Base-by-base conservation (phyloP, 1,284 basidiomycete species). In the Cryptococcus floricola region DNA sequence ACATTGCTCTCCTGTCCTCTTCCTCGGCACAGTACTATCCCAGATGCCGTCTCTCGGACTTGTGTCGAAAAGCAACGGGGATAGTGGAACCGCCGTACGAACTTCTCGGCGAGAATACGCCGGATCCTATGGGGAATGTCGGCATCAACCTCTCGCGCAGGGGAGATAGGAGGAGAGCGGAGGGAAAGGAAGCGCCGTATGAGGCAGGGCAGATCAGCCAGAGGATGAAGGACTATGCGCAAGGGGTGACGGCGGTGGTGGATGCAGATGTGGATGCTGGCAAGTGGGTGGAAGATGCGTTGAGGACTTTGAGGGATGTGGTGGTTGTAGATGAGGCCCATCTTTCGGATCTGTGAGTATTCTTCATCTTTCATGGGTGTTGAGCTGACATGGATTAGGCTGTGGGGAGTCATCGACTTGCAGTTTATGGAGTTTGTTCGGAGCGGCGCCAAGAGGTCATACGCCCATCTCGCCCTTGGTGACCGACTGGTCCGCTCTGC, bases 371-470 rank as follows among this genome's bases (percentile, higher is more conserved):
- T 49, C 16, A n/a, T 39, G 23, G 31, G 14, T 12, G 5, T 41
- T 23, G 42, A 45, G n/a, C 27, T 13, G 37, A 48, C 19, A 45
- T 23, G 8, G 13, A 23, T 13, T 49, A 66, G 64, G 18, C 50
- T 69, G 4, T 69, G 67, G 67, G 67, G 65, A 8, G 65, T 69
- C 23, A 65, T 67, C 37, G 65, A 67, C 43, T 54, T 67, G 27
- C 65, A 64, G 47, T 58, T 66, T 0, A 61, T 65, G 23, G 65
- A 67, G 48, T 65, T 67, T 41, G 64, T 69, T 19, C 58, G 65
- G 31, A 63, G 65, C 18, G 67, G 67, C 28, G 67, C 67, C 0
- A 62, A 60, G 0, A 62, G 60, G 1, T 63, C 61, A 25, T 67
- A 69, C 55, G 58, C 55, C 48, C 64, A 66, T 62, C 56, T 69